phyloP scores from a whole-genome alignment of 768 basidiomycete genomes.

The Ramaria sp. region DNA sequence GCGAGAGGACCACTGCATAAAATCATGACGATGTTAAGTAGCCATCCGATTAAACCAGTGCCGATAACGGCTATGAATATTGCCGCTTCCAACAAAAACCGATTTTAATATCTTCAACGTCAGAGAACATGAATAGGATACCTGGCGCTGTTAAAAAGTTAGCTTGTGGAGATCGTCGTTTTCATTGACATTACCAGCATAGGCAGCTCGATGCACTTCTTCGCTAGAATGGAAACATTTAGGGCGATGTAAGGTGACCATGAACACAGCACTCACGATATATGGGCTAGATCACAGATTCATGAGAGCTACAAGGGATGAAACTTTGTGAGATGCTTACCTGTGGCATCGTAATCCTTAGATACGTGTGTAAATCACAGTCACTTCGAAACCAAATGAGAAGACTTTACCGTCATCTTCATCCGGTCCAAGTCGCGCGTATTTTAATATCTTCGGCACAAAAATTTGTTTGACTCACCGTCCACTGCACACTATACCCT shows the following conservation, averaged over 20 bases:
- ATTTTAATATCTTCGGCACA: background rate
- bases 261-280: slow-evolving; percentile 42
- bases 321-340: background rate
- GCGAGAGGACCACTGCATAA: slow-evolving; percentile 69
- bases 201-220: slow-evolving; percentile 71
- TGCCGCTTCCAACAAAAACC: slow-evolving; percentile 22
- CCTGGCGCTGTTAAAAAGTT: background rate
- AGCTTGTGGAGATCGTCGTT: background rate
- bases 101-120: background rate
- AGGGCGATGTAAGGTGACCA: background rate
- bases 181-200: slow-evolving; percentile 39
- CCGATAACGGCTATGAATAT: slow-evolving; percentile 68
- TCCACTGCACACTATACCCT: slow-evolving; percentile 62
- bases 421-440: background rate
- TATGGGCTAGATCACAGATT: slow-evolving; percentile 39
- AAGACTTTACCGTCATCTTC: slow-evolving; percentile 45
- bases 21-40: slow-evolving; percentile 80
- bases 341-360: slow-evolving; percentile 68
- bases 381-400: background rate
- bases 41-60: slow-evolving; percentile 71
- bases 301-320: background rate
- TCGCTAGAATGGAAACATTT: slow-evolving; percentile 33
- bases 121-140: background rate
- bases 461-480: slow-evolving; percentile 33
- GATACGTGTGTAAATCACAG: background rate